Percentiles rank a stretch among this genome's conserved stretches.
phyloP scores from a whole-genome alignment of 768 basidiomycete species.

The Serendipita sp. region DNA sequence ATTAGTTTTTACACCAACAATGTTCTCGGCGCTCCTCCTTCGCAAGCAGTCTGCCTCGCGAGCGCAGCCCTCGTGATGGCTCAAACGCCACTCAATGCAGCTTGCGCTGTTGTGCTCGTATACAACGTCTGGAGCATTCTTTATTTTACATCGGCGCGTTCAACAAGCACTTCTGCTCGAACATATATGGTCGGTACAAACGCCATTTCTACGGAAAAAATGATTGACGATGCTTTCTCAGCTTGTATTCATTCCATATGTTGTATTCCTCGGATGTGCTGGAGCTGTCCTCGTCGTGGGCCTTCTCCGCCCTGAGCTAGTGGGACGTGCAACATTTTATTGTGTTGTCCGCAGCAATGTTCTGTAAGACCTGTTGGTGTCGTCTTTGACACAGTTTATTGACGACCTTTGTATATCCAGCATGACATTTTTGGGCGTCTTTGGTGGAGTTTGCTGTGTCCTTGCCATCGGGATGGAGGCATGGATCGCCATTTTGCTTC shows the following conservation, averaged over 20 bases:
- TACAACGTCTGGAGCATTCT: slow-evolving; percentile 7
- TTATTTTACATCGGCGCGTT: background rate
- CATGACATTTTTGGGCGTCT: background rate
- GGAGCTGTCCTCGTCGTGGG: background rate
- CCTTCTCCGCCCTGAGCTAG: background rate
- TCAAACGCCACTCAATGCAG: slow-evolving; percentile 3
- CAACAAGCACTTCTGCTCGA: background rate
- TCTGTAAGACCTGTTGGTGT: background rate
- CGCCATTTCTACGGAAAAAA: background rate
- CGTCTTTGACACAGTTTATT: background rate
- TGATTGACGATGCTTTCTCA: background rate
- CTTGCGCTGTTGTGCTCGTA: background rate
- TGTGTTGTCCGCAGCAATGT: slow-evolving; percentile 1
- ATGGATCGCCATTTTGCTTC: slow-evolving; percentile 7
- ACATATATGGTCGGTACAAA: background rate
- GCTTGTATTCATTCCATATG: slow-evolving; percentile 2
- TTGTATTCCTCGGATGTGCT: background rate
- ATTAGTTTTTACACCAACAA: slow-evolving; percentile 4
- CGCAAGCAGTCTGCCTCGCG: background rate
- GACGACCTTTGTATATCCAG: background rate
- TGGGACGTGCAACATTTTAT: slow-evolving; percentile 5
- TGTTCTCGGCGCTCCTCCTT: background rate
- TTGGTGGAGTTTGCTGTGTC: background rate
- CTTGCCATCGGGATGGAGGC: slow-evolving; percentile 2
- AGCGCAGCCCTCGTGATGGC: slow-evolving; percentile 4